A percentile compares a stretch with the other conserved stretches of the same genome.
phyloP scores from a whole-genome alignment of 306 rosid species.

The Quercus aquifolioides region DNA sequence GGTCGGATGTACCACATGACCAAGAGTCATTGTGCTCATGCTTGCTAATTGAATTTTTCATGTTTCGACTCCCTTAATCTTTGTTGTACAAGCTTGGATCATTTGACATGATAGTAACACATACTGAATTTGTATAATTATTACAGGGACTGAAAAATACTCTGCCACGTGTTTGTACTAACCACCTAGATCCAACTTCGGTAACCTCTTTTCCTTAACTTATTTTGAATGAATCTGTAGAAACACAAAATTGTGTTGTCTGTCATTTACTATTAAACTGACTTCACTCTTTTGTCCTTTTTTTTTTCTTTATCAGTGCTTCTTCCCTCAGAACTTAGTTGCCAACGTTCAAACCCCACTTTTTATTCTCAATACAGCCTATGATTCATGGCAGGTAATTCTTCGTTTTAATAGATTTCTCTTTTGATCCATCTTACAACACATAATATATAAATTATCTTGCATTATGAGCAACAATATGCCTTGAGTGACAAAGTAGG shows the following conservation, averaged over 20 bases:
- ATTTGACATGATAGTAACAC: conserved; percentile 3
- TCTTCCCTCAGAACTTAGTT: conserved; percentile 91
- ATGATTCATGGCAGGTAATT: conserved; percentile 96
- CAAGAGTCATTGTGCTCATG: neutral
- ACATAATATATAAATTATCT: neutral
- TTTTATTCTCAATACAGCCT: conserved; percentile 90
- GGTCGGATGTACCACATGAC: neutral
- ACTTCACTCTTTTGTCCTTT: conserved; percentile 11
- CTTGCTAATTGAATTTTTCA: neutral
- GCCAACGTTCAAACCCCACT: conserved; percentile 66
- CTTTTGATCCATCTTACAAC: conserved; percentile 9
- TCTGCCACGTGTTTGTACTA: conserved; percentile 67
- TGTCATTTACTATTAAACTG: conserved; percentile 14
- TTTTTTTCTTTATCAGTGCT: conserved; percentile 55
- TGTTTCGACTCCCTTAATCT: neutral
- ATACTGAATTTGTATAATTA: conserved; percentile 16
- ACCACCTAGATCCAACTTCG: conserved; percentile 78
- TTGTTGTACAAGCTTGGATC: neutral
- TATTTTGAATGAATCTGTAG: conserved; percentile 15
- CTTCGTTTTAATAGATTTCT: neutral
- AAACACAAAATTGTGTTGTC: neutral
- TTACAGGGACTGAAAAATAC: conserved; percentile 61
- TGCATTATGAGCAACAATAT: neutral
- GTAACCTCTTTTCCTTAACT: conserved; percentile 34
- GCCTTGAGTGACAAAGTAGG: neutral